phyloP scores from a whole-genome alignment of 2,329 filamentous ascomycete genomes.

The Penicillium sp. region DNA sequence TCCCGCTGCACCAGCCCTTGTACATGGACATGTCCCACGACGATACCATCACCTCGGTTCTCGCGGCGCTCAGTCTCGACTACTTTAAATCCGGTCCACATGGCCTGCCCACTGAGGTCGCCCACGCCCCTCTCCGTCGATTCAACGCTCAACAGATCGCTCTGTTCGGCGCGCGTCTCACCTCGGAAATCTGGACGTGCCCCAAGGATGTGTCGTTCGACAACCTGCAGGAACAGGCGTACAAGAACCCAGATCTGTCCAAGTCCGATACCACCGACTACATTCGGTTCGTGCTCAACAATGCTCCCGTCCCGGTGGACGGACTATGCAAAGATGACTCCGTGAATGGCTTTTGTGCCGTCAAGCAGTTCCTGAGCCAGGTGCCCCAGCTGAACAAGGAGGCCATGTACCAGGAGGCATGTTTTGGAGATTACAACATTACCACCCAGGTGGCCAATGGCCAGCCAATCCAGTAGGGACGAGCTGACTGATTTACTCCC shows the following conservation, averaged over 20 bases:
- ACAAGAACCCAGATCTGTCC: conserved; percentile 28
- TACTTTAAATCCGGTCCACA: conserved; percentile 43
- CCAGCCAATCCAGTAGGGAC: conserved; percentile 7
- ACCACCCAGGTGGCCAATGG: conserved; percentile 24
- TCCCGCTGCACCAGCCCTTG: conserved; percentile 4
- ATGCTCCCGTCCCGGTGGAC: conserved; percentile 25
- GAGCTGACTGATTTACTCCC: too few relatives aligned
- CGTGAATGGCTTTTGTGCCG: conserved; percentile 28
- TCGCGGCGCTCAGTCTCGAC: conserved; percentile 29
- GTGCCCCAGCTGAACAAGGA: conserved; percentile 22
- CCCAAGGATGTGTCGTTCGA: conserved; percentile 21
- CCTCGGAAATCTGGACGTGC: conserved; percentile 57
- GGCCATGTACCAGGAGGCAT: conserved; percentile 30
- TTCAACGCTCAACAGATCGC: conserved; percentile 53
- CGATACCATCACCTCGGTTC: conserved; percentile 1
- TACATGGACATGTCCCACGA: conserved; percentile 7
- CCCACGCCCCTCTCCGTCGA: conserved; percentile 45
- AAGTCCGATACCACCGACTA: conserved; percentile 16
- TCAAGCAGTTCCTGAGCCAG: conserved; percentile 23
- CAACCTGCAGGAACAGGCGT: conserved; percentile 40
- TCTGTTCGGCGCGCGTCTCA: conserved; percentile 54
- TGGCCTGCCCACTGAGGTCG: conserved; percentile 23
- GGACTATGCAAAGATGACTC: conserved; percentile 22
- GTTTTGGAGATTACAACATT: conserved; percentile 27
- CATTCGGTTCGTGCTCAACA: conserved; percentile 32